phyloP scores from a whole-genome alignment of 2,329 filamentous ascomycete species.

The Tolypocladium tundrense region DNA sequence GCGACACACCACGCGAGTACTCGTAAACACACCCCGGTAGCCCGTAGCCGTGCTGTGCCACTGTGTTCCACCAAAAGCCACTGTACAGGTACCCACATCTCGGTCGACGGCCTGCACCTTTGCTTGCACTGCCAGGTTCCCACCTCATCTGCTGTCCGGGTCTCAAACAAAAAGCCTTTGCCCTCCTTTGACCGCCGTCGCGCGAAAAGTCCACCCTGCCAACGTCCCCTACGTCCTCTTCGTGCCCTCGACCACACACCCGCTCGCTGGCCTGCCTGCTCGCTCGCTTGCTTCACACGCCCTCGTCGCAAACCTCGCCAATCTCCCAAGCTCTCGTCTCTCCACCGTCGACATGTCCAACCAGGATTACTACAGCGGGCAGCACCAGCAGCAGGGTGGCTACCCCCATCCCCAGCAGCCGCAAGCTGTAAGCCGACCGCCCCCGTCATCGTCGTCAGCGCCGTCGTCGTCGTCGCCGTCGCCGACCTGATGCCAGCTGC shows the following conservation, averaged over 20 bases:
- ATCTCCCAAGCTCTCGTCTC: neutral
- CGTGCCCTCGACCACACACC: neutral
- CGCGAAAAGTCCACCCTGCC: neutral
- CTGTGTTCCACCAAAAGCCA: neutral
- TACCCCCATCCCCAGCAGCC: conserved; percentile 31
- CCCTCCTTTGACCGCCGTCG: neutral
- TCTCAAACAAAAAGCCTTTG: neutral
- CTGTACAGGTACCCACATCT: neutral
- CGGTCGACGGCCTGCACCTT: neutral
- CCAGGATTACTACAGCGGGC: conserved; percentile 30
- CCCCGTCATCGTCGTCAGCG: neutral
- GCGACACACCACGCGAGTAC: neutral
- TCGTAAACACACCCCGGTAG: neutral
- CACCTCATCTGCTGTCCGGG: neutral
- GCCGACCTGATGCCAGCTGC: neutral
- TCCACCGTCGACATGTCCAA: conserved; percentile 22
- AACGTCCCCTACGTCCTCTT: neutral
- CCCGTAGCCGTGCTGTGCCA: neutral
- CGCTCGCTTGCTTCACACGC: neutral
- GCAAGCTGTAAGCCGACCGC: conserved; percentile 22
- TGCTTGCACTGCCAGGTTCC: neutral
- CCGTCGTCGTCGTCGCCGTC: neutral
- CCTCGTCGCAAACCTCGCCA: neutral
- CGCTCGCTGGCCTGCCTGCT: neutral
- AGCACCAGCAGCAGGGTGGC: conserved; percentile 16